phyloP scores from a whole-genome alignment of 2,329 filamentous ascomycete genomes.

The Epichloe amarillans region DNA sequence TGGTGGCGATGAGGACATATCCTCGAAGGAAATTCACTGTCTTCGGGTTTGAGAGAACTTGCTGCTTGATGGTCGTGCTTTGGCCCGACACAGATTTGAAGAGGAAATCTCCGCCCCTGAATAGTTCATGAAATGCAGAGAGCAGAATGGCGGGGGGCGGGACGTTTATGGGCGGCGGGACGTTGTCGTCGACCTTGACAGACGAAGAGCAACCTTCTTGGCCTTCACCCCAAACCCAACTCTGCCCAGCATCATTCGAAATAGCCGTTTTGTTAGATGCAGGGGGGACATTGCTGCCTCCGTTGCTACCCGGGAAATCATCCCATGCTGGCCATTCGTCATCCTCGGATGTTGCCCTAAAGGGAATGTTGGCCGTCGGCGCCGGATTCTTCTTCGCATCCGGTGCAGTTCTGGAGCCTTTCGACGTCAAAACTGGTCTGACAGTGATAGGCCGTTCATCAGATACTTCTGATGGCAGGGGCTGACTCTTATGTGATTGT shows the following conservation, averaged over 20 bases:
- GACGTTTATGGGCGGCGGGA: conserved; percentile 65
- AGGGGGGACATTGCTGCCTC: conserved; percentile 9
- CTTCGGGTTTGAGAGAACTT: conserved; percentile 48
- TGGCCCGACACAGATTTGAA: conserved; percentile 52
- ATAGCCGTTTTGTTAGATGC: conserved; percentile 8
- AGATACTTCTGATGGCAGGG: conserved; percentile 36
- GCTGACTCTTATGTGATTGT: conserved; percentile 39
- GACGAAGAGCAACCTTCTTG: conserved; percentile 18
- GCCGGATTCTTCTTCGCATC: conserved; percentile 1
- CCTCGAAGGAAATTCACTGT: conserved; percentile 50
- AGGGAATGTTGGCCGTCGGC: conserved; percentile 2
- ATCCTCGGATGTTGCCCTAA: conserved; percentile 16
- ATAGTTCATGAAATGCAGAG: conserved; percentile 58
- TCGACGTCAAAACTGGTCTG: not conserved
- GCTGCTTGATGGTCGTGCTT: conserved; percentile 42
- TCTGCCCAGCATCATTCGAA: conserved; percentile 12
- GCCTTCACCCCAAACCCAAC: conserved; percentile 38
- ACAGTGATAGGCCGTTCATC: conserved; percentile 28
- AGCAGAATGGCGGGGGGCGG: conserved; percentile 78
- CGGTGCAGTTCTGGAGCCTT: not conserved
- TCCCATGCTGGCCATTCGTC: conserved; percentile 41
- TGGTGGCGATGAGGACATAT: conserved; percentile 50
- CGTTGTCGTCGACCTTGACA: conserved; percentile 15
- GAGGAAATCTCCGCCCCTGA: conserved; percentile 52
- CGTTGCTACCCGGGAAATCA: conserved; percentile 21